Evolutionary conservation across 2,329 filamentous ascomycete species (phyloP).

Genomic region (Cercospora zeae-maydis): DNA sequence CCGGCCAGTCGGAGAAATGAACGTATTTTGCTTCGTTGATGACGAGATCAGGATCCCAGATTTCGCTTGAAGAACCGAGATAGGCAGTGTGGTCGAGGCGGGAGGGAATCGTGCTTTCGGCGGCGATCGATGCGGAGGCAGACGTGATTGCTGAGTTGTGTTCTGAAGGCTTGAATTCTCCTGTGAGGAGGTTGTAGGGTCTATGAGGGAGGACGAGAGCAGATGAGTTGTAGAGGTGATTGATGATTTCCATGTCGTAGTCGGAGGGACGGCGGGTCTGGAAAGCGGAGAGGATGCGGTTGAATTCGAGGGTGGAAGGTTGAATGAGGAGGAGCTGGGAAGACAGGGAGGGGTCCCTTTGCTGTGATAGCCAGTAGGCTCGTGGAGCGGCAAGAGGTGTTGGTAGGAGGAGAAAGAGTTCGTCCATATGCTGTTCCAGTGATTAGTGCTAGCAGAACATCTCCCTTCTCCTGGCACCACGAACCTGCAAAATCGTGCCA

Average conservation of each 20-base stretch:
- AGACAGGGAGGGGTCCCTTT: constrained; percentile 54
- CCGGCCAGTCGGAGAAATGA: constrained; percentile 69
- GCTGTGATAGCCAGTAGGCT: constrained; percentile 55
- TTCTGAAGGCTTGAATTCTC: constrained; percentile 58
- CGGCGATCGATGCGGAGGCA: not conserved
- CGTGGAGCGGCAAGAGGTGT: constrained; percentile 62
- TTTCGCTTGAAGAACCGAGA: constrained; percentile 47
- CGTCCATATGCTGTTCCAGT: constrained; percentile 52
- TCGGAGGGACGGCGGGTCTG: constrained; percentile 36
- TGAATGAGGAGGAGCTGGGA: constrained; percentile 58
- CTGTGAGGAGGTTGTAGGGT: constrained; percentile 58
- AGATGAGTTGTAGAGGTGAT: constrained; percentile 56
- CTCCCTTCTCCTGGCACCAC: not conserved
- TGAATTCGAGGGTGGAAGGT: constrained; percentile 45
- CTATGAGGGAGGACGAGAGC: constrained; percentile 63
- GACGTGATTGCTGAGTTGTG: not conserved
- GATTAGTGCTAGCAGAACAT: not conserved
- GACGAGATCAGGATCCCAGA: constrained; percentile 57
- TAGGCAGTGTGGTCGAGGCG: constrained; percentile 46
- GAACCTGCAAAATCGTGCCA: constrained; percentile 52
- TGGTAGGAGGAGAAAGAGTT: constrained; percentile 63
- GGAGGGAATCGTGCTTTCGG: not conserved
- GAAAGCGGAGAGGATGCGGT: constrained; percentile 43
- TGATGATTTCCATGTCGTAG: constrained; percentile 67
- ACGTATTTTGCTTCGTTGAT: constrained; percentile 62